Evolutionary conservation across 2,329 filamentous ascomycete species (phyloP), one percentile per base, ranked within the genome.

Genomic region (Phialophora tarda): DNA sequence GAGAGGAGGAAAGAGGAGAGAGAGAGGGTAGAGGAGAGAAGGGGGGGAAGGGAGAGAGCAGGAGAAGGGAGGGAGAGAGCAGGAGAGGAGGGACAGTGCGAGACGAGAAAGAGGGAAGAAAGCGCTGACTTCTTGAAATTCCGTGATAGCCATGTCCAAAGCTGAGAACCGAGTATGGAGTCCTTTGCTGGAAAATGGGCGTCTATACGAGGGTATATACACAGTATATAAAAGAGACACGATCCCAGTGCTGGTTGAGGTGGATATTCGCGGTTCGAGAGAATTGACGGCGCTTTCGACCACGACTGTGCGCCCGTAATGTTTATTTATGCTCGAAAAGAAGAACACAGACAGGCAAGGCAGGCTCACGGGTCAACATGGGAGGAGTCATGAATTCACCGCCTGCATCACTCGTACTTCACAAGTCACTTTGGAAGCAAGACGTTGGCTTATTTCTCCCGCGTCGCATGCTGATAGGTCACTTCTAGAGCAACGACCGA

Each of bases 51-150:
- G 28, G 28, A 8, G 7, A 8, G 28, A 30, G 7, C 1, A 8
- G 28, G 7, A 2, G 28, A 7, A 30, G 28, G 5, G 28, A 28
- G 28, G 5, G 8, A 17, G 34, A 21, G 14, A 28, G 6, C n/a
- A n/a, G n/a, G n/a, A n/a, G n/a, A n/a, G n/a, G n/a, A n/a, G n/a
- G n/a, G n/a, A n/a, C n/a, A n/a, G n/a, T n/a, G n/a, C n/a, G n/a
- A n/a, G n/a, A n/a, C n/a, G n/a, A n/a, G n/a, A n/a, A n/a, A n/a
- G n/a, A n/a, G n/a, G n/a, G n/a, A n/a, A 34, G 32, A 4, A 34
- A 11, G 30, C 11, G 51, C 62, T 54, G 32, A 72, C 71, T 55
- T 72, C 70, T 66, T 72, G 71, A 28, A 70, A 72, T 47, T 70
- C 69, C 6, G 69, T 71, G 44, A 65, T 54, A 54, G 54, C 17